A percentile compares a stretch with the other conserved stretches of the same genome.
Conservation (phyloP, 2,329 filamentous ascomycete genomes). For the Hymenoscyphus occultus region DNA sequence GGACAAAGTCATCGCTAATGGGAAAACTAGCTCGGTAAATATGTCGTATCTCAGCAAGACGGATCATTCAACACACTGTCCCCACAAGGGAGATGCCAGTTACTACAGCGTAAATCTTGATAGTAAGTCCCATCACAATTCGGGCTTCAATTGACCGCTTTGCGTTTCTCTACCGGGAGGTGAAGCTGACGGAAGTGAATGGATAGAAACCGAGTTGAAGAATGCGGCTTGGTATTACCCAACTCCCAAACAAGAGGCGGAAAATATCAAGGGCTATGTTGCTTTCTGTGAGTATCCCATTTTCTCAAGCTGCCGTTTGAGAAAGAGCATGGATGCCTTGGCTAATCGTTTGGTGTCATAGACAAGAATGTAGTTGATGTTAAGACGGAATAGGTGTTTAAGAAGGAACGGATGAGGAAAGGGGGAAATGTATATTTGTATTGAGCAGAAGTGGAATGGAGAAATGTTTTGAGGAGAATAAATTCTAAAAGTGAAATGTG, state of each 20-base stretch:
- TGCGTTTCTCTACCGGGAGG: neutral
- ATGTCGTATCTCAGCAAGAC: slow-evolving; percentile 41
- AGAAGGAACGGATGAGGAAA: neutral
- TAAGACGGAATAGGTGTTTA: slow-evolving; percentile 21
- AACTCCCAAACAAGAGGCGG: slow-evolving; percentile 40
- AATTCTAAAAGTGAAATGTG: no score
- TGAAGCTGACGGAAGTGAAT: neutral
- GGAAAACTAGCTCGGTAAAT: slow-evolving; percentile 37
- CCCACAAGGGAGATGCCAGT: slow-evolving; percentile 47
- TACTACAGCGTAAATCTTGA: slow-evolving; percentile 48
- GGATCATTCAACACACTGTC: slow-evolving; percentile 41
- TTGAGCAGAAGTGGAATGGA: neutral
- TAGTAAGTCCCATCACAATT: slow-evolving; percentile 24
- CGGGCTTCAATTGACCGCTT: neutral
- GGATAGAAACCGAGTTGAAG: slow-evolving; percentile 38
- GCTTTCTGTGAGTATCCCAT: slow-evolving; percentile 43
- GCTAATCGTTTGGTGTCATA: slow-evolving; percentile 9
- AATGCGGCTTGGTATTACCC: slow-evolving; percentile 49
- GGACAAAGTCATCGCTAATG: neutral
- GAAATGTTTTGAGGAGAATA: neutral
- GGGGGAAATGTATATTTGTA: neutral
- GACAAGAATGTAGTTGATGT: slow-evolving; percentile 30
- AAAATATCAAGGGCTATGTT: slow-evolving; percentile 44
- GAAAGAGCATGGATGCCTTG: neutral
- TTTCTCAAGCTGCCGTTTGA: neutral